phyloP scores from a whole-genome alignment of 305 asterid species.

The Rubia tinctorum region DNA sequence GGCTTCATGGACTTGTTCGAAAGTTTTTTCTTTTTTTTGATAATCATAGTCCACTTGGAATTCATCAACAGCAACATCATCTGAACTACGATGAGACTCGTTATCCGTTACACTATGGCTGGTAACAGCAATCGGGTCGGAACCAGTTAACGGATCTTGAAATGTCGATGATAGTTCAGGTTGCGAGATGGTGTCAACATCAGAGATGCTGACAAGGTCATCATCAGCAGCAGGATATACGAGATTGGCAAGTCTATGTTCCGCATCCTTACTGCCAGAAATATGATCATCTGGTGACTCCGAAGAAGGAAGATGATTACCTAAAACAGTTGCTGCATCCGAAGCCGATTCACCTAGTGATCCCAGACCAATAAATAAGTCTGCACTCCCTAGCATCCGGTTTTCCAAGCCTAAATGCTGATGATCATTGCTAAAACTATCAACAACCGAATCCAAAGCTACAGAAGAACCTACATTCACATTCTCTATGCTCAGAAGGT shows the following conservation, averaged over 20 bases:
- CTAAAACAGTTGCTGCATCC: constrained; percentile 27
- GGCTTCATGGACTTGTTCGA: constrained; percentile 45
- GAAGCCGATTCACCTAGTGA: constrained; percentile 41
- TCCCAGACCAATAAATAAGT: constrained; percentile 37
- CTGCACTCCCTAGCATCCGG: constrained; percentile 47
- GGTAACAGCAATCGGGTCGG: constrained; percentile 35
- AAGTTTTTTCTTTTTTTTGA: constrained; percentile 31
- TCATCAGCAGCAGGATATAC: constrained; percentile 25
- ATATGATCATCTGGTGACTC: constrained; percentile 24
- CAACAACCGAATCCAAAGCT: constrained; percentile 28
- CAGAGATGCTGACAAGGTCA: constrained; percentile 19
- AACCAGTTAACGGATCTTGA: constrained; percentile 33
- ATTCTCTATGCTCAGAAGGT: constrained; percentile 18
- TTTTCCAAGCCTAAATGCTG: constrained; percentile 34
- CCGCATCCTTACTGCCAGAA: constrained; percentile 25
- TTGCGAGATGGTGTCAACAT: constrained; percentile 23
- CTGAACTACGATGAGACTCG: constrained; percentile 34
- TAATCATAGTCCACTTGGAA: constrained; percentile 41
- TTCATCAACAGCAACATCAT: constrained; percentile 34
- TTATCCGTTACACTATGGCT: constrained; percentile 23
- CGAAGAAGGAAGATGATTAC: constrained; percentile 35
- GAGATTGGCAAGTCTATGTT: constrained; percentile 28
- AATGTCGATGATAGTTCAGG: constrained; percentile 28
- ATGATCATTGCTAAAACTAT: constrained; percentile 21
- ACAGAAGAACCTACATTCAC: constrained; percentile 10